Evolutionary conservation across 139 green algal genomes (phyloP).

Genomic region (Chlorella sp.): DNA sequence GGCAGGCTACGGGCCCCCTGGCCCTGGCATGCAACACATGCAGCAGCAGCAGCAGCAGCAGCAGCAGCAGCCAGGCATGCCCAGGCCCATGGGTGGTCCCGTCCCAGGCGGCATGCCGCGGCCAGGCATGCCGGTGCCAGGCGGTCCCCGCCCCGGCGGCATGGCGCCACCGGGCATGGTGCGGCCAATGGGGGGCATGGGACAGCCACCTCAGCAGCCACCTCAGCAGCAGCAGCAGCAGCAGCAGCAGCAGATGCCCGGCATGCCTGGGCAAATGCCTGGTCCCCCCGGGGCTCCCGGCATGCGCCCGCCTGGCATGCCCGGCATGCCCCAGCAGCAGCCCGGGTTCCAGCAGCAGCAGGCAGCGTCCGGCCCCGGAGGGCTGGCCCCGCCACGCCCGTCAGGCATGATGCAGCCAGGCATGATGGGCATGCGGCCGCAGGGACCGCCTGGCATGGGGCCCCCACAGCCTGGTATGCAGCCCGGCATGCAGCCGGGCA

Average conservation of each 20-base stretch:
- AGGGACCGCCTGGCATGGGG: not conserved
- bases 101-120: not conserved
- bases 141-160: not conserved
- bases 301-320: not conserved
- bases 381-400: not conserved
- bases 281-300: not conserved
- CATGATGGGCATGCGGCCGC: slow-evolving; percentile 12
- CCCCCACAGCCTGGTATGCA: not conserved
- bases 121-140: not conserved
- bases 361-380: not conserved
- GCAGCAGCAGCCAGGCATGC: slow-evolving; percentile 6
- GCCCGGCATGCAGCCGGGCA: not conserved
- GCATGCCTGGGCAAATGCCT: not conserved
- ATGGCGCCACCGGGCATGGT: not conserved
- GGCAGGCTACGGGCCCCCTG: not conserved
- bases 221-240: slow-evolving; percentile 35
- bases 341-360: slow-evolving; percentile 5
- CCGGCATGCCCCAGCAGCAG: slow-evolving; percentile 17
- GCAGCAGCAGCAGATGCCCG: slow-evolving; percentile 5
- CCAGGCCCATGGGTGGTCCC: not conserved
- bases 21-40: not conserved
- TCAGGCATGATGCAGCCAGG: not conserved
- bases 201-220: not conserved
- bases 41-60: slow-evolving; percentile 21
- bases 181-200: not conserved